These are phyloP conservation scores for Trichoderma sp. DNA, from an alignment of 2,329 filamentous ascomycete species.

Conservation along the genomic window DNA sequence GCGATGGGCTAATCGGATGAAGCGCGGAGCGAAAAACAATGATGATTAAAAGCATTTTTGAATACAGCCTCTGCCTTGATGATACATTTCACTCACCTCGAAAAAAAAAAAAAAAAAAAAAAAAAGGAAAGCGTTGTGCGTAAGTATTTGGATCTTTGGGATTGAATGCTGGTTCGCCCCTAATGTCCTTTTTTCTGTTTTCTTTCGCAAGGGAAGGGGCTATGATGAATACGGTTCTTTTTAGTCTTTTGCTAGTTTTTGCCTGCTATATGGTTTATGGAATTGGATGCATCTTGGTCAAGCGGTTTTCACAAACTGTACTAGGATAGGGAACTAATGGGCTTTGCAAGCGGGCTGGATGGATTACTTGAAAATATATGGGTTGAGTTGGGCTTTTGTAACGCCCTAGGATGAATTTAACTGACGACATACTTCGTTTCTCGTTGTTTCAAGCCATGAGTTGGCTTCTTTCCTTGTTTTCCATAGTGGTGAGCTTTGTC, in stretches of 20 bases:
- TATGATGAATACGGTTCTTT: neutral
- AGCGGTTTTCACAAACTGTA: constrained; percentile 2
- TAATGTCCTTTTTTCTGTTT: neutral
- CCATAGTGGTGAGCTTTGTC: neutral
- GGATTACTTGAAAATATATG: neutral
- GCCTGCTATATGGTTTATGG: neutral
- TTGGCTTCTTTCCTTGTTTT: neutral
- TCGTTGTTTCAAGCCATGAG: neutral
- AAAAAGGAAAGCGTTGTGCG: neutral
- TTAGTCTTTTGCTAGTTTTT: neutral
- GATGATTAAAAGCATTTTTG: constrained; percentile 31
- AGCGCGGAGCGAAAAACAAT: constrained; percentile 38
- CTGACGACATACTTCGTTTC: neutral
- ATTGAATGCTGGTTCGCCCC: neutral
- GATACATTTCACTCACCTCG: neutral
- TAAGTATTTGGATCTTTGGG: neutral
- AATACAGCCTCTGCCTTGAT: neutral
- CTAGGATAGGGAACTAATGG: constrained; percentile 6
- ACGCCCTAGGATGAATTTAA: neutral
- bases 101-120: neutral
- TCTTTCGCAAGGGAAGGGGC: neutral
- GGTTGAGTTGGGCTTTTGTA: neutral
- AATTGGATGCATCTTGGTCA: constrained; percentile 5
- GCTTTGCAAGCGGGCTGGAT: neutral
- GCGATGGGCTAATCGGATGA: constrained; percentile 64